phyloP scores from a whole-genome alignment of 768 basidiomycete genomes.

The Boletus eberwhitei region DNA sequence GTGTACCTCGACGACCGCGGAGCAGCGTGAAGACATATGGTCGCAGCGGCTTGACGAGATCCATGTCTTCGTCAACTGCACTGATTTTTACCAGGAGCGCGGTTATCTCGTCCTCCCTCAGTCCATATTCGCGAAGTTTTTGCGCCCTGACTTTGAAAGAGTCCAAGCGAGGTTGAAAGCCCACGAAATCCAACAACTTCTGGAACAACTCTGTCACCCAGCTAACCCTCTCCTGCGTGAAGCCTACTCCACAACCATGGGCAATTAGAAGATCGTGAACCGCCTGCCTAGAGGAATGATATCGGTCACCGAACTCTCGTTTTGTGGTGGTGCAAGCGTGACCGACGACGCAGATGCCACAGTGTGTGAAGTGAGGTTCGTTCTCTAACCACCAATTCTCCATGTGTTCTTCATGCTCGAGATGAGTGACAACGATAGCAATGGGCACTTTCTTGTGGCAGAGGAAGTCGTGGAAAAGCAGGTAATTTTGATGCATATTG shows the following conservation, averaged over 20 bases:
- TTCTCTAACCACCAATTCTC: constrained; percentile 35
- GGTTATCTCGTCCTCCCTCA: constrained; percentile 21
- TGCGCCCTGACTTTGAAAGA: constrained; percentile 21
- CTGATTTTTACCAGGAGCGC: constrained; percentile 19
- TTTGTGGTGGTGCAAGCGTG: constrained; percentile 37
- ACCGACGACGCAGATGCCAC: constrained; percentile 22
- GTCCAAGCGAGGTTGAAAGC: constrained; percentile 19
- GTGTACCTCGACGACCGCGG: constrained; percentile 11
- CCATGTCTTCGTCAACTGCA: constrained; percentile 22
- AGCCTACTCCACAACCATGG: constrained; percentile 17
- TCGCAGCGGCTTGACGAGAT: constrained; percentile 2
- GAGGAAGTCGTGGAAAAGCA: constrained; percentile 32
- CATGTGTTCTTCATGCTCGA: constrained; percentile 36
- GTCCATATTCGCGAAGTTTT: constrained; percentile 28
- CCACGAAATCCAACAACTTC: constrained; percentile 21
- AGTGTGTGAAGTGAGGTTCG: constrained; percentile 15
- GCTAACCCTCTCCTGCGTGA: constrained; percentile 22
- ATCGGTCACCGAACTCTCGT: constrained; percentile 26
- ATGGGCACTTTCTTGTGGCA: constrained; percentile 33
- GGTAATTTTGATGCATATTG: constrained; percentile 29
- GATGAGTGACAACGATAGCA: constrained; percentile 33
- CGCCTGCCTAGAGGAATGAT: constrained; percentile 19
- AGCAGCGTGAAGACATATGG: constrained; percentile 2
- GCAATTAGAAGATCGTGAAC: constrained; percentile 22
- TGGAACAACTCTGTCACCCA: constrained; percentile 25